These are phyloP conservation scores for Blastobotrys serpentis DNA, from an alignment of 1,139 yeast genomes.

Conservation along the genomic window DNA sequence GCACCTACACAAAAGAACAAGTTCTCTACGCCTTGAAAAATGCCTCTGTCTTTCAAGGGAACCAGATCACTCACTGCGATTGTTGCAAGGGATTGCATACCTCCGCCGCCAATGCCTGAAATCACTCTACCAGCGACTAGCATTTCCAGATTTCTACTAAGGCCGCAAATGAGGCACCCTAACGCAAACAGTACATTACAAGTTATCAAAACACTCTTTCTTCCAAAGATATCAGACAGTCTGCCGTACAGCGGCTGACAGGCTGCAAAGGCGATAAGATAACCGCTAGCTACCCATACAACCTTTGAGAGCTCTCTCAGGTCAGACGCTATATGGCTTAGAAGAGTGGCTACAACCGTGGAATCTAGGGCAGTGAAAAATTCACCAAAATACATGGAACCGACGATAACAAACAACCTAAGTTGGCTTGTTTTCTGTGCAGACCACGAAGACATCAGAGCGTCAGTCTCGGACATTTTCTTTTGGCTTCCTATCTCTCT, in stretches of 20 bases:
- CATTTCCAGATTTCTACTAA: slow-evolving; percentile 39
- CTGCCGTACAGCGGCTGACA: slow-evolving; percentile 83
- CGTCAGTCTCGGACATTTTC: neutral
- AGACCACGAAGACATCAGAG: neutral
- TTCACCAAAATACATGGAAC: slow-evolving; percentile 49
- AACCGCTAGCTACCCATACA: slow-evolving; percentile 63
- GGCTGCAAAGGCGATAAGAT: slow-evolving; percentile 57
- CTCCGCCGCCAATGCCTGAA: slow-evolving; percentile 67
- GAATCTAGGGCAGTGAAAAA: slow-evolving; percentile 64
- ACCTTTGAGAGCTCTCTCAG: slow-evolving; percentile 53
- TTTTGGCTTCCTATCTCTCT: no score
- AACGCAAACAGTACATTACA: slow-evolving; percentile 51
- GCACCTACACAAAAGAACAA: slow-evolving; percentile 68
- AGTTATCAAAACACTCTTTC: slow-evolving; percentile 53
- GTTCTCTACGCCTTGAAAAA: slow-evolving; percentile 63
- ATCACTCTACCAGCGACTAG: slow-evolving; percentile 63
- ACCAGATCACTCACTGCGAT: slow-evolving; percentile 58
- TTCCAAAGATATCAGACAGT: slow-evolving; percentile 80
- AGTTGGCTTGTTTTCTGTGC: neutral
- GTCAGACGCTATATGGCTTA: slow-evolving; percentile 63
- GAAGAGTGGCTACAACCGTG: slow-evolving; percentile 62
- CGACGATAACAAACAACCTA: slow-evolving; percentile 29
- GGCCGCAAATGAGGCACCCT: slow-evolving; percentile 58
- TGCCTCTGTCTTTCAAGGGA: slow-evolving; percentile 56
- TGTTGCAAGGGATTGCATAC: slow-evolving; percentile 54